Conservation (phyloP, 148 eudicot genomes). For the Amaranthus palmeri region DNA sequence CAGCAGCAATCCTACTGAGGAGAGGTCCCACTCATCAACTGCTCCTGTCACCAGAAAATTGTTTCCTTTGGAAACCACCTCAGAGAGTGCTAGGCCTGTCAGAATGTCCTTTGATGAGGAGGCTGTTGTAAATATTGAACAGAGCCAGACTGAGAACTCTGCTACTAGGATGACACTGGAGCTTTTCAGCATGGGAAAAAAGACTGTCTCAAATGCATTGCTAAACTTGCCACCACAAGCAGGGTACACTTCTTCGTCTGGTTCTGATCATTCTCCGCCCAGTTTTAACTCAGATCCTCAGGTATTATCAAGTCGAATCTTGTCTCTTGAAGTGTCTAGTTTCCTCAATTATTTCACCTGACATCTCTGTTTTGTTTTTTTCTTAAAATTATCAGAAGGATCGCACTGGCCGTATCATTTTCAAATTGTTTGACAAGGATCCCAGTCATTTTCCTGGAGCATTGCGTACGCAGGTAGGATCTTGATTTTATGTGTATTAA, state of each 20-base stretch:
- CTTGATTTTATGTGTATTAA: neutral
- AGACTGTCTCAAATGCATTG: slow-evolving; percentile 11
- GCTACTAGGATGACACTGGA: slow-evolving; percentile 31
- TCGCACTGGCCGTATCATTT: slow-evolving; percentile 73
- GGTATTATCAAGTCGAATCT: slow-evolving; percentile 14
- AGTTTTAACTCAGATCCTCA: slow-evolving; percentile 37
- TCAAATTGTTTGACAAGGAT: slow-evolving; percentile 86
- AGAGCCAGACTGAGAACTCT: slow-evolving; percentile 22
- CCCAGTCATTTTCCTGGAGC: slow-evolving; percentile 77
- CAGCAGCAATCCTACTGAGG: slow-evolving; percentile 68
- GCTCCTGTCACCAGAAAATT: slow-evolving; percentile 32
- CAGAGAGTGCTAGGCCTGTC: slow-evolving; percentile 14
- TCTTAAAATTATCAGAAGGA: slow-evolving; percentile 41
- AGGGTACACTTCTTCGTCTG: slow-evolving; percentile 33
- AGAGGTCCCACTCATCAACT: slow-evolving; percentile 32
- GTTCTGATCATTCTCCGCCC: slow-evolving; percentile 37
- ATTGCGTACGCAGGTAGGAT: slow-evolving; percentile 66
- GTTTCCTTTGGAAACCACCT: slow-evolving; percentile 30
- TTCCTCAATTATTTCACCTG: neutral
- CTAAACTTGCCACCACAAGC: slow-evolving; percentile 23
- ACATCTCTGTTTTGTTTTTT: slow-evolving; percentile 30
- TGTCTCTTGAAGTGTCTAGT: neutral
- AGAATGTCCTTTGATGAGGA: slow-evolving; percentile 23
- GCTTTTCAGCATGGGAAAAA: slow-evolving; percentile 25
- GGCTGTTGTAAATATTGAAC: slow-evolving; percentile 18